A percentile compares a stretch with the other conserved stretches of the same genome.
phyloP scores from a whole-genome alignment of 306 rosid genomes.

The Astragalus glycyphyllos region DNA sequence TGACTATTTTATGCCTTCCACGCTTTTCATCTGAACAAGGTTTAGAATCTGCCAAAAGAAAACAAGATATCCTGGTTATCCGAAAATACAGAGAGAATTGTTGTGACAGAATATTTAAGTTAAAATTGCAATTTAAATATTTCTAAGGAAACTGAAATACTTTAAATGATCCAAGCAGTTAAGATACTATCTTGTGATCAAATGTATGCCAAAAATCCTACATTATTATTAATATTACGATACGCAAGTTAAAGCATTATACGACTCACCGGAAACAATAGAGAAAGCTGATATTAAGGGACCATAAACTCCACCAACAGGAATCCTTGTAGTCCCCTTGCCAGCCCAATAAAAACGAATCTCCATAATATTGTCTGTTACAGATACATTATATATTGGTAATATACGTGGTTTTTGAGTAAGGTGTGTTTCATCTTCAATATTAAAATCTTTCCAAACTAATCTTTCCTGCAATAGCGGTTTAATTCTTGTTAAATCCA shows the following conservation, averaged over 20 bases:
- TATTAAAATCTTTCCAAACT: constrained; percentile 56
- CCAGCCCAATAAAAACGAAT: constrained; percentile 73
- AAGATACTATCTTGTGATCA: neutral
- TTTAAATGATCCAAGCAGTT: too few relatives aligned
- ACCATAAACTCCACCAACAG: constrained; percentile 61
- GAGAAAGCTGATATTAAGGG: constrained; percentile 73
- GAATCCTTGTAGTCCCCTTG: constrained; percentile 64
- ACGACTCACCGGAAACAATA: constrained; percentile 64
- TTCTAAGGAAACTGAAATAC: neutral
- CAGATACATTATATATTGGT: constrained; percentile 45
- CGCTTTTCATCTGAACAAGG: constrained; percentile 39
- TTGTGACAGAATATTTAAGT: constrained; percentile 33
- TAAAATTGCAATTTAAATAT: neutral
- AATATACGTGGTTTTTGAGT: constrained; percentile 48
- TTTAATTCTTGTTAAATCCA: constrained; percentile 24
- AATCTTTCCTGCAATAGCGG: constrained; percentile 49
- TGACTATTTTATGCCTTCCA: constrained; percentile 18
- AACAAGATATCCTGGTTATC: constrained; percentile 10
- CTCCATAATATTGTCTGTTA: constrained; percentile 48
- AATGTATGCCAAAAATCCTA: constrained; percentile 7
- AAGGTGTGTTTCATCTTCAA: constrained; percentile 49
- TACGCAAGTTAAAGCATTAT: constrained; percentile 10
- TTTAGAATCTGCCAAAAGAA: constrained; percentile 46
- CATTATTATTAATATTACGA: neutral
- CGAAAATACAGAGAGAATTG: constrained; percentile 21